Percentiles rank a stretch among this genome's conserved stretches.
These are phyloP conservation scores for Argentina anserina DNA, from an alignment of 306 rosid species.

Conservation along the genomic window DNA sequence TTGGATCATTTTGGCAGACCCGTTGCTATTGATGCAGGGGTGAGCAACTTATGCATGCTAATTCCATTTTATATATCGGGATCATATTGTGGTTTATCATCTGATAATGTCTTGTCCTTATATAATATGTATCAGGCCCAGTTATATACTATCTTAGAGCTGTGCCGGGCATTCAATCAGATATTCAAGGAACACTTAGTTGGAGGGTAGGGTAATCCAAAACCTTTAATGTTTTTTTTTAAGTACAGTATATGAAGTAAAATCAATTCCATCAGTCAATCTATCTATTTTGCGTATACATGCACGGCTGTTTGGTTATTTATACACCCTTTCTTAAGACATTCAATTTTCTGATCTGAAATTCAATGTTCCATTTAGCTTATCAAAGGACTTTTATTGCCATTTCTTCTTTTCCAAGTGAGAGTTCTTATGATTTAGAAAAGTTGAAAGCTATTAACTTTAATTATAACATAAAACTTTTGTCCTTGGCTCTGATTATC, in stretches of 20 bases:
- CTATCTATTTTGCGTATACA: background rate
- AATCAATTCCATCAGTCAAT: background rate
- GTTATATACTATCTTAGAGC: constrained; percentile 46
- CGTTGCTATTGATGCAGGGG: constrained; percentile 47
- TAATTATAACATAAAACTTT: background rate
- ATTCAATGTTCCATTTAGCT: background rate
- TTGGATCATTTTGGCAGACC: constrained; percentile 44
- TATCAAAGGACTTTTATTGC: background rate
- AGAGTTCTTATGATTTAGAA: too few species aligned
- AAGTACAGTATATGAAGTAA: background rate
- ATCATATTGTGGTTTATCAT: background rate
- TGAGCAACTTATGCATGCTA: constrained; percentile 13
- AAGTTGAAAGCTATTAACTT: background rate
- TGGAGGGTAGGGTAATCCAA: constrained; percentile 35
- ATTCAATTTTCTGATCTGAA: background rate
- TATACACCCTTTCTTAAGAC: background rate
- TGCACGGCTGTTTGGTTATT: background rate
- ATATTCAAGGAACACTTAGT: constrained; percentile 52
- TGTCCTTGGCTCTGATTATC: background rate
- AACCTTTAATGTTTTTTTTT: background rate
- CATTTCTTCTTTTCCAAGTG: too few species aligned
- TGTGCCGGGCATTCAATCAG: constrained; percentile 47
- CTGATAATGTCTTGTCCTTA: background rate
- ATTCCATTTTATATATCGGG: background rate
- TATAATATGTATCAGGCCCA: constrained; percentile 34